phyloP scores from a whole-genome alignment of 2,329 filamentous ascomycete species.

The Scedosporium dehoogii region DNA sequence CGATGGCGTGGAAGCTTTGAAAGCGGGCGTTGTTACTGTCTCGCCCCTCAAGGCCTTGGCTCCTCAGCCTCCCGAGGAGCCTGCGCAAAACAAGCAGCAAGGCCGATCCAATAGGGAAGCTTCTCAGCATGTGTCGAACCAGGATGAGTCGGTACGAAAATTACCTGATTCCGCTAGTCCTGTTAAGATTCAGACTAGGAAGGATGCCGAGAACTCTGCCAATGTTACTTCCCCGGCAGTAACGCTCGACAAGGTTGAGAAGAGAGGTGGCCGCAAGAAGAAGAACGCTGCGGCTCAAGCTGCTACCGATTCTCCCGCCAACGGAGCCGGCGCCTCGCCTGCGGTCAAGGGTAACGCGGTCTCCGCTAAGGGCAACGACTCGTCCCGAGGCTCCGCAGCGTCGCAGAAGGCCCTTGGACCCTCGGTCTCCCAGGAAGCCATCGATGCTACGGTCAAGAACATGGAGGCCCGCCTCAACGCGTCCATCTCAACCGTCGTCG shows the following conservation, averaged over 20 bases:
- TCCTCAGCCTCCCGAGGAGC: slow-evolving; percentile 37
- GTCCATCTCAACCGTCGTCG: slow-evolving; percentile 38
- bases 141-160: slow-evolving; percentile 3
- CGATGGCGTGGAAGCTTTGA: slow-evolving; percentile 63
- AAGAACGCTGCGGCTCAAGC: slow-evolving; percentile 35
- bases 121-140: slow-evolving; percentile 12
- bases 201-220: slow-evolving; percentile 35
- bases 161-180: slow-evolving; percentile 9
- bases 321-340: slow-evolving; percentile 22
- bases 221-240: slow-evolving; percentile 10
- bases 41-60: slow-evolving; percentile 52
- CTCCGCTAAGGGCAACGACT: slow-evolving; percentile 19
- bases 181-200: slow-evolving; percentile 23
- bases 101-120: slow-evolving; percentile 26
- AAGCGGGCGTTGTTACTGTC: slow-evolving; percentile 64
- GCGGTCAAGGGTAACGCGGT: slow-evolving; percentile 20
- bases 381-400: slow-evolving; percentile 10
- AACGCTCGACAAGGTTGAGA: slow-evolving; percentile 49
- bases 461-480: slow-evolving; percentile 42
- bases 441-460: slow-evolving; percentile 43
- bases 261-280: slow-evolving; percentile 50
- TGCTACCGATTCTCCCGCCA: slow-evolving; percentile 33
- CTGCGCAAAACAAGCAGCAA: slow-evolving; percentile 17
- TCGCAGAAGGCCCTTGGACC: slow-evolving; percentile 10
- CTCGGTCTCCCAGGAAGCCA: slow-evolving; percentile 31